These are phyloP conservation scores for Wallacemonas sp. DNA, from an alignment of 208 protist species.

Conservation along the genomic window DNA sequence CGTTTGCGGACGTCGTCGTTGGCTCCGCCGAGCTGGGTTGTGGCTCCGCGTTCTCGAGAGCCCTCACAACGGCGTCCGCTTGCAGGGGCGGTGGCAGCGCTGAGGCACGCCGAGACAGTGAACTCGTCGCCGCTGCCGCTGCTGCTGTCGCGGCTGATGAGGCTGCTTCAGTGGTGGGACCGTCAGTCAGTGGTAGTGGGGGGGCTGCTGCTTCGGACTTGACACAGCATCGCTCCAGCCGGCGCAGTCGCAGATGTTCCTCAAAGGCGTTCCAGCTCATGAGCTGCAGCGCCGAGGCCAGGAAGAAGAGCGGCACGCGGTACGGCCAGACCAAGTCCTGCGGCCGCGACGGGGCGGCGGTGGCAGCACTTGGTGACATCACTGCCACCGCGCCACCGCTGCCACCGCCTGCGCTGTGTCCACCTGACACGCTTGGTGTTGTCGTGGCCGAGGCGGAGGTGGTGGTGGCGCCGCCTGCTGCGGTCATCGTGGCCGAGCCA, in stretches of 20 bases:
- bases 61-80: slow-evolving; percentile 8
- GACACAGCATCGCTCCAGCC: neutral
- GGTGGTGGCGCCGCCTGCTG: neutral
- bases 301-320: slow-evolving; percentile 73
- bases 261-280: slow-evolving; percentile 81
- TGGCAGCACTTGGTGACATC: too few species aligned
- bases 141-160: neutral
- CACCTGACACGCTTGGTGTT: neutral
- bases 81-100: slow-evolving; percentile 2
- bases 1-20: neutral
- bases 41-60: neutral
- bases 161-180: neutral
- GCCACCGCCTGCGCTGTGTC: slow-evolving; percentile 10
- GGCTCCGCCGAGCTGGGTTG: too few species aligned
- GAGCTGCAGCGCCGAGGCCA: slow-evolving; percentile 74
- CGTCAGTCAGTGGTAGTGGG: neutral
- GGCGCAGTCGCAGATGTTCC: slow-evolving; percentile 20
- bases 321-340: slow-evolving; percentile 32
- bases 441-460: neutral
- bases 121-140: neutral
- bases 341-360: neutral
- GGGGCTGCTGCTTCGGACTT: neutral
- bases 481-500: neutral
- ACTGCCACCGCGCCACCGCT: neutral
- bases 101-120: neutral